Evolutionary conservation across 1,284 basidiomycete genomes (phyloP).

Genomic region (Microbotryum intermedium): DNA sequence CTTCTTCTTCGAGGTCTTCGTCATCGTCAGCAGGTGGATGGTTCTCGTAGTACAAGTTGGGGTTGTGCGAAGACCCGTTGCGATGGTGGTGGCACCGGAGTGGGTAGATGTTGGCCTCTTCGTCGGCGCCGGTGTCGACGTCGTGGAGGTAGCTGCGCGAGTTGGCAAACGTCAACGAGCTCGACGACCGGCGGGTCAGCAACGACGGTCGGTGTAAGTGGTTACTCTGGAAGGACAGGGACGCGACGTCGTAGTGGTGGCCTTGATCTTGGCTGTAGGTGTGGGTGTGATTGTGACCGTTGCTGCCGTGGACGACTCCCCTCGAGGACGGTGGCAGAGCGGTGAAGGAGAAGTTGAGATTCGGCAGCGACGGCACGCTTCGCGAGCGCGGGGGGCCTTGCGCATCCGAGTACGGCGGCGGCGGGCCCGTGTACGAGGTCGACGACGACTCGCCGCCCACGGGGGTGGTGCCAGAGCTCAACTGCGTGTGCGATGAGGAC

Average conservation of each 20-base stretch:
- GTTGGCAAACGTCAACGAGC: too few species aligned
- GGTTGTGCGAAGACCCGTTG: too few species aligned
- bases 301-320: neutral
- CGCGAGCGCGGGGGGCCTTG: conserved; percentile 10
- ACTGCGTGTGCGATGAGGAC: too few species aligned
- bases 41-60: too few species aligned
- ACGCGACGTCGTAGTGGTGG: neutral
- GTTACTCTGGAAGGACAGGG: neutral
- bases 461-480: neutral
- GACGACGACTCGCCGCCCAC: neutral
- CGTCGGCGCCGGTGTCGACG: too few species aligned
- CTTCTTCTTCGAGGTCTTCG: too few species aligned
- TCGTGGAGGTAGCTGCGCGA: too few species aligned
- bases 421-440: conserved; percentile 12
- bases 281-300: neutral
- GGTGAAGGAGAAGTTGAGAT: conserved; percentile 6
- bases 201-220: neutral
- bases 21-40: too few species aligned
- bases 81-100: too few species aligned
- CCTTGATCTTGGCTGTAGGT: neutral
- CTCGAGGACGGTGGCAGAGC: neutral
- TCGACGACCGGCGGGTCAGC: neutral
- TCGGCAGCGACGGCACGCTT: conserved; percentile 12
- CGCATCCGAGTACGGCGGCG: conserved; percentile 1
- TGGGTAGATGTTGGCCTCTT: too few species aligned